Base-by-base conservation (phyloP, 768 basidiomycete genomes). In the Boletales sp. region DNA sequence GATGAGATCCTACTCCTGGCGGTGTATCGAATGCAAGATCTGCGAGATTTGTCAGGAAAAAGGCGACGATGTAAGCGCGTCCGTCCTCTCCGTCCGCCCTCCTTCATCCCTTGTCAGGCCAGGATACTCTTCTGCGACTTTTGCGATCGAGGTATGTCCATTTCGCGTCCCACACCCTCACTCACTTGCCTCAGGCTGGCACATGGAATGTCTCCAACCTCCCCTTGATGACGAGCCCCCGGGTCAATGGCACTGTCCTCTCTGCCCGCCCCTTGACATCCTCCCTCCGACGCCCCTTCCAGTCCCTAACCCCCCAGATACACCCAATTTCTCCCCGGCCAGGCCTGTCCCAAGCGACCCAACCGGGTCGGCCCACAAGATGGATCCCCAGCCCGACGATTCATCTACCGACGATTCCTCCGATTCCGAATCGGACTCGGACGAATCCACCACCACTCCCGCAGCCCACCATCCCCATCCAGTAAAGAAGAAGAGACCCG, bases 41-140 rank as follows among this genome's bases (percentile, higher is more conserved):
- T 98, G 94, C 66, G 90, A 94, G 71, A 73, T 91, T 49, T 97
- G 94, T 64, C 70, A 78, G 40, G 72, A 82, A 60, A 93, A 94
- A 63, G 90, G 88, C 18, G 87, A 92, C 68, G 92, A 94, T 69
- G 94, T 95, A 70, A 71, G 91, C 74, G 3, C 30, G 17, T 37
- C 25, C 46, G 45, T 54, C 32, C 32, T 47, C 49, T 56, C 48
- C 48, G 41, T 57, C 50, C 55, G 28, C 34, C 25, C 30, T 51
- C n/a, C 46, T 61, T 67, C 55, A 69, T 45, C 12, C 45, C 32
- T 41, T 28, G 28, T 47, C 62, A 94, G 90, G 82, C 78, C 46
- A 79, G 81, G 46, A 84, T 96, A 55, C 68, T 98, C 46, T 87
- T 97, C 58, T 98, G 95, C 67, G 95, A 98, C 75, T 81, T 75